These are phyloP conservation scores for Auricularia auricula-judae DNA, from an alignment of 768 basidiomycete genomes.

Conservation along the genomic window DNA sequence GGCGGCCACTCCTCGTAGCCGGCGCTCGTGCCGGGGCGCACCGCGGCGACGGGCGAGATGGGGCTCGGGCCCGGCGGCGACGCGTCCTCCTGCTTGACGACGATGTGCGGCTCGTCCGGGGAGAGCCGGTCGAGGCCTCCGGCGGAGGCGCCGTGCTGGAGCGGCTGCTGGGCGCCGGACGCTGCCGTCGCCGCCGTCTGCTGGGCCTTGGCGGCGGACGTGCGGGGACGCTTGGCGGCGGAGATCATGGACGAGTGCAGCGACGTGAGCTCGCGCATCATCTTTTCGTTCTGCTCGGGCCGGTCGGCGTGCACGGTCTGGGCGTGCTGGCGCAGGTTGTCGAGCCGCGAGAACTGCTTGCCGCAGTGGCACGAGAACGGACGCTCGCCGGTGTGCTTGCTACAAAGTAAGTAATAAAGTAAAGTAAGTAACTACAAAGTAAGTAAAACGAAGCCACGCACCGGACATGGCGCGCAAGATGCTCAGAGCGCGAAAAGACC, in stretches of 20 bases:
- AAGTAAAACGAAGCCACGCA: slow-evolving; percentile 23
- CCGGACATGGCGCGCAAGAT: slow-evolving; percentile 92
- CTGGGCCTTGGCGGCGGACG: not conserved
- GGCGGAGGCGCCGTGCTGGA: no score
- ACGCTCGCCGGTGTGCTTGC: slow-evolving; percentile 96
- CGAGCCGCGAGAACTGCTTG: slow-evolving; percentile 90
- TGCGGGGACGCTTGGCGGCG: slow-evolving; percentile 18
- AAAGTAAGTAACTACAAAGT: not conserved
- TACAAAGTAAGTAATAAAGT: slow-evolving; percentile 20
- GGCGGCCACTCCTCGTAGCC: slow-evolving; percentile 48
- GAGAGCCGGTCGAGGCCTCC: not conserved
- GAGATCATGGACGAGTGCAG: slow-evolving; percentile 75
- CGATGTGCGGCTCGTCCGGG: not conserved
- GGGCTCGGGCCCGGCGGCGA: not conserved
- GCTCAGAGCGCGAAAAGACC: slow-evolving; percentile 94
- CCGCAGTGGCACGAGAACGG: slow-evolving; percentile 94
- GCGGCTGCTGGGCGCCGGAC: no score
- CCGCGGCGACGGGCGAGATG: not conserved
- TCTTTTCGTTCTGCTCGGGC: slow-evolving; percentile 66
- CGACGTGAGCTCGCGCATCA: slow-evolving; percentile 83
- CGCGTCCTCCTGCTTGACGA: not conserved
- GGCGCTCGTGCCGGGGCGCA: slow-evolving; percentile 59
- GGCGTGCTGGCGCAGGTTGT: slow-evolving; percentile 94
- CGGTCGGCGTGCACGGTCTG: slow-evolving; percentile 94
- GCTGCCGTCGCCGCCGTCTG: not conserved